Evolutionary conservation across 306 rosid genomes (phyloP).

Genomic region (Glycine tomentella): DNA sequence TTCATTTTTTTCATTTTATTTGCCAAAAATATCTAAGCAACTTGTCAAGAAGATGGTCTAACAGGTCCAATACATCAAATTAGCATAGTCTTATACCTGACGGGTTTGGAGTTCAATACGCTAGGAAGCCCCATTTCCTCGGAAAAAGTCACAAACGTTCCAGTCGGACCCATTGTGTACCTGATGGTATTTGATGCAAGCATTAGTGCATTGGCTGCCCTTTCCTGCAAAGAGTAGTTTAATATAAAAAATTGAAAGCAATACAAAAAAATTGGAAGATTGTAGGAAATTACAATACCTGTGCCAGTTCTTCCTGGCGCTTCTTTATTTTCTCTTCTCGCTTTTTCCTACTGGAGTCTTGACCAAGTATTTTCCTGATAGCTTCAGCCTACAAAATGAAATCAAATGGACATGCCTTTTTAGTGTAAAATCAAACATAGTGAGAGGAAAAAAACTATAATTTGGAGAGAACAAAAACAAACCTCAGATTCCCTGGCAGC

Average conservation of each 20-base stretch:
- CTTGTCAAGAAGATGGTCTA: too few relatives aligned
- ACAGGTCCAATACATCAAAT: neutral
- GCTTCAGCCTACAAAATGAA: slow-evolving; percentile 80
- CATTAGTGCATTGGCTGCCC: slow-evolving; percentile 74
- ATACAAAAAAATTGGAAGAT: slow-evolving; percentile 1
- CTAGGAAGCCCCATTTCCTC: slow-evolving; percentile 87
- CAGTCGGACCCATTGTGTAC: slow-evolving; percentile 74
- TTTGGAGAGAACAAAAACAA: slow-evolving; percentile 15
- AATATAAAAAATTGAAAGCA: slow-evolving; percentile 31
- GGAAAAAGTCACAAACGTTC: slow-evolving; percentile 75
- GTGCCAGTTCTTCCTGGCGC: slow-evolving; percentile 91
- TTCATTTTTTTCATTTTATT: too few relatives aligned
- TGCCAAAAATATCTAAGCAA: too few relatives aligned
- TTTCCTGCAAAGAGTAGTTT: slow-evolving; percentile 66
- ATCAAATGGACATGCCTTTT: slow-evolving; percentile 24
- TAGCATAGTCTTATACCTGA: slow-evolving; percentile 49
- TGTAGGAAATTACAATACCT: slow-evolving; percentile 57
- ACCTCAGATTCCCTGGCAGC: slow-evolving; percentile 96
- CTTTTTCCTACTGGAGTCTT: slow-evolving; percentile 94
- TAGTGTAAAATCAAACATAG: neutral
- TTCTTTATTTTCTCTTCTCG: slow-evolving; percentile 89
- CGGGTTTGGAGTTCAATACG: slow-evolving; percentile 55
- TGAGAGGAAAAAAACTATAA: slow-evolving; percentile 3
- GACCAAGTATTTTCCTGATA: slow-evolving; percentile 94
- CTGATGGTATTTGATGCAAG: slow-evolving; percentile 75